Evolutionary conservation across 1,284 basidiomycete genomes (phyloP).

Genomic region (Trametes hirsuta): DNA sequence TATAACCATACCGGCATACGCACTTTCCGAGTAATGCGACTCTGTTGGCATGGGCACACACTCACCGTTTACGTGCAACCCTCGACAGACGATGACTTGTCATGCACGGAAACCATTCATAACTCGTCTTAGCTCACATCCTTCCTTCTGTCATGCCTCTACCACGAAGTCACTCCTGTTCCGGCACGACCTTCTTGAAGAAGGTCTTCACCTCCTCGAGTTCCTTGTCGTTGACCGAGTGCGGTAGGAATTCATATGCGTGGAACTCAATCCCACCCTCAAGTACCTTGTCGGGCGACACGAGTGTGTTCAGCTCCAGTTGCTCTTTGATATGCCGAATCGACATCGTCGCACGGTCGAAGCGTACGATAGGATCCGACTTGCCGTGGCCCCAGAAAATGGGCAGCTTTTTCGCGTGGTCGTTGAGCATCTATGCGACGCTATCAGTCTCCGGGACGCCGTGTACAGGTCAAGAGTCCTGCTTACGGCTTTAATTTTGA

Average conservation of each 20-base stretch:
- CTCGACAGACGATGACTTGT: background rate
- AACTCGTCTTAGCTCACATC: conserved; percentile 16
- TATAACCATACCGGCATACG: background rate
- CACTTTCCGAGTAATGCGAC: background rate
- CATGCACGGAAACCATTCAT: background rate
- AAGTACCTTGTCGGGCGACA: conserved; percentile 26
- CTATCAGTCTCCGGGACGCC: conserved; percentile 1
- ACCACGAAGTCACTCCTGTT: conserved; percentile 10
- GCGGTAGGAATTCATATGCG: conserved; percentile 61
- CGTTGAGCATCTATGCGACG: conserved; percentile 54
- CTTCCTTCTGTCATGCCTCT: background rate
- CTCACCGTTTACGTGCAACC: background rate
- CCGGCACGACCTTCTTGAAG: conserved; percentile 49
- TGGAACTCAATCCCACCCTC: conserved; percentile 47
- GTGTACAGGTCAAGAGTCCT: background rate
- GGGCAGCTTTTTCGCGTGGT: conserved; percentile 62
- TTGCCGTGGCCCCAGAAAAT: conserved; percentile 90
- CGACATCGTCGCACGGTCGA: conserved; percentile 50
- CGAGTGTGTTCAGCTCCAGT: conserved; percentile 46
- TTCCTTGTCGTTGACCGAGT: conserved; percentile 65
- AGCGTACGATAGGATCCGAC: conserved; percentile 74
- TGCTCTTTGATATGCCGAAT: conserved; percentile 55
- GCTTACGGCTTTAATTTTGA: conserved; percentile 67
- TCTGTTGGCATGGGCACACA: background rate
- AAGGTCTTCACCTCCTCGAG: conserved; percentile 66